Evolutionary conservation across 2,329 filamentous ascomycete genomes (phyloP), one percentile per base, ranked within the genome.

Genomic region (Trichothecium roseum): DNA sequence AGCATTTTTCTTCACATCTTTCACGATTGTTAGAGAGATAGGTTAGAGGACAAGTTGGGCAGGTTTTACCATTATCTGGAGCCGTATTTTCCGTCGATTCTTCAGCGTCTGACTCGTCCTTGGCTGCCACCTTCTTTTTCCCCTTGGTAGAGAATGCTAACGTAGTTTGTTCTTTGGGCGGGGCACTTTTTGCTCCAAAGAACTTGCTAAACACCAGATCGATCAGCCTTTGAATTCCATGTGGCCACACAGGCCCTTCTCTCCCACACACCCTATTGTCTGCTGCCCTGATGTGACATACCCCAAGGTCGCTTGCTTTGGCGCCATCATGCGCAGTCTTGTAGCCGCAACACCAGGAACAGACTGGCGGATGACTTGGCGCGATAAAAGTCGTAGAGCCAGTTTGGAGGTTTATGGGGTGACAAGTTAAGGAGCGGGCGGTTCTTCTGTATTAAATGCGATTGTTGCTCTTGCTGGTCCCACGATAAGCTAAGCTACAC

Each of bases 251-350:
- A 15, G 30, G 16, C 9, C 27, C 22, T 13, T 26, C 34, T 37
- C 43, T 41, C 37, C 38, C 39, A 34, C 36, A 62, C 56, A 87
- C 83, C 79, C 74, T 57, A 89, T 63, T 48, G 79, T 85, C 53
- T 71, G 75, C 66, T 89, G 84, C 44, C 70, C 69, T 50, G 78
- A 64, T 60, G 75, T 80, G 43, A 89, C 86, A 64, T 91, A 94
- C 87, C 84, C 84, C 57, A 94, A 64, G 41, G 84, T 94, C 50
- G 83, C 78, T 63, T 94, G 86, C 56, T 84, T 87, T 30, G 63
- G 63, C 46, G 66, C 63, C 62, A 68, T 68, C 45, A 46, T 28
- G 32, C 17, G 16, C 17, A 15, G 18, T 20, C 20, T 24, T 24
- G 20, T 24, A 24, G 20, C 20, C 6, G 16, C 5, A 14, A 16